These are phyloP conservation scores for Omphalea diandra DNA, from an alignment of 441 rosid genomes.

Conservation along the genomic window DNA sequence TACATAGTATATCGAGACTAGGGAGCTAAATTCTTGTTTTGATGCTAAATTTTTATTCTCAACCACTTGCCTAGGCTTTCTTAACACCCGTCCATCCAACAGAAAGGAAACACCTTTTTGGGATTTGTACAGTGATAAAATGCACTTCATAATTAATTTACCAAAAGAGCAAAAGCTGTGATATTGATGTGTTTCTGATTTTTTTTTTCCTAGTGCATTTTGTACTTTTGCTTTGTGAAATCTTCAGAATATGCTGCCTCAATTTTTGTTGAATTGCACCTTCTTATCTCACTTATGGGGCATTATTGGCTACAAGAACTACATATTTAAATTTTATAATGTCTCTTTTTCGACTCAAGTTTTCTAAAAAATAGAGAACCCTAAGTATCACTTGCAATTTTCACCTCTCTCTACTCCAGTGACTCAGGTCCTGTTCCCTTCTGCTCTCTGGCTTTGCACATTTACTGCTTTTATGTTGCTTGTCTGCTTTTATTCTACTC, in stretches of 20 bases:
- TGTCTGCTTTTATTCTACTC: too few relatives aligned
- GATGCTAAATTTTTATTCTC: slow-evolving; percentile 9
- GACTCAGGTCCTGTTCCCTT: too few relatives aligned
- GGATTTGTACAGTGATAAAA: slow-evolving; percentile 16
- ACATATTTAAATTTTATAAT: too few relatives aligned
- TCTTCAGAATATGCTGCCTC: slow-evolving; percentile 4
- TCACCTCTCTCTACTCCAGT: too few relatives aligned
- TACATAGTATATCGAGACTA: slow-evolving; percentile 29
- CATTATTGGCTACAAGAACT: not conserved
- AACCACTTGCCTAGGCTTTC: not conserved
- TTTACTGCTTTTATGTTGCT: too few relatives aligned
- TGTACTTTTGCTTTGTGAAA: slow-evolving; percentile 7
- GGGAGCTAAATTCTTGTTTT: slow-evolving; percentile 18
- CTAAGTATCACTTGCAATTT: too few relatives aligned
- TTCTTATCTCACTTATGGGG: not conserved
- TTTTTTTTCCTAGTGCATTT: not conserved
- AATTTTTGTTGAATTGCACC: not conserved
- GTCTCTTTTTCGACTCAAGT: too few relatives aligned
- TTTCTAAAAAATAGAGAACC: too few relatives aligned
- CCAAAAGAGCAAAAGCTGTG: not conserved
- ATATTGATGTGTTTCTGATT: not conserved
- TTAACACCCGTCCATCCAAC: not conserved
- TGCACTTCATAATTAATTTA: slow-evolving; percentile 5
- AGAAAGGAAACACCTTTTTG: not conserved
- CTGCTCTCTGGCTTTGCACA: too few relatives aligned